Conservation (phyloP, 179 eudicot genomes). For the Gypsophila paniculata region DNA sequence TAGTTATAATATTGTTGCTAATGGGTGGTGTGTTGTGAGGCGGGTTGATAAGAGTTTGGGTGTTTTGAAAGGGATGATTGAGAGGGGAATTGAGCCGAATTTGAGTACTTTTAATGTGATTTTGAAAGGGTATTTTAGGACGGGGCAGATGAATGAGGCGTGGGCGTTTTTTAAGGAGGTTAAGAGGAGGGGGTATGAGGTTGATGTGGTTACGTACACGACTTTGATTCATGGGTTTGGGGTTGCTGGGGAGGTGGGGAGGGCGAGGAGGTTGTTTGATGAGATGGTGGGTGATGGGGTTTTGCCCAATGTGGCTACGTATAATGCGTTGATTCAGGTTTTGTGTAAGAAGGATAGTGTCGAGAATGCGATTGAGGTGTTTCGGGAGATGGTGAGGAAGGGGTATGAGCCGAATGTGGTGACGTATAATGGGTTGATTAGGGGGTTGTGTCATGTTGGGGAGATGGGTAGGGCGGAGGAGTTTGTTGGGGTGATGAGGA, state of each 20-base stretch:
- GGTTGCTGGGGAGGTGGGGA: conserved; percentile 68
- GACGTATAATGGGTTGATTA: conserved; percentile 68
- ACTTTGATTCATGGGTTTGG: conserved; percentile 90
- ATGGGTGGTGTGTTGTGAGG: conserved; percentile 83
- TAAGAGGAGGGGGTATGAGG: conserved; percentile 60
- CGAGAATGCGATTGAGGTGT: conserved; percentile 52
- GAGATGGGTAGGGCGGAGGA: conserved; percentile 67
- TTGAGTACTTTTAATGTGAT: conserved; percentile 62
- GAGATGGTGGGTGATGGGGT: conserved; percentile 73
- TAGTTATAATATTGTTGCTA: conserved; percentile 73
- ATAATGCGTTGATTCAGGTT: conserved; percentile 85
- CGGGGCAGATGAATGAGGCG: conserved; percentile 55
- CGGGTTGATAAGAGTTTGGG: conserved; percentile 59
- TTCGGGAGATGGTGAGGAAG: conserved; percentile 70
- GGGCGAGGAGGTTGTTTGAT: conserved; percentile 59
- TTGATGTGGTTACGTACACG: conserved; percentile 84
- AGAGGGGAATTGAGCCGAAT: conserved; percentile 58
- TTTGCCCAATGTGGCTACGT: conserved; percentile 76
- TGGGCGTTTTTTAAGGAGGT: conserved; percentile 84
- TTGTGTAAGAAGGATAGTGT: conserved; percentile 83
- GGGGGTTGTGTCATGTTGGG: conserved; percentile 73
- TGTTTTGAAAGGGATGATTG: conserved; percentile 81
- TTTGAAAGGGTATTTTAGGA: conserved; percentile 69
- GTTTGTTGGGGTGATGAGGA: conserved; percentile 62
- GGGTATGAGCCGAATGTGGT: conserved; percentile 71